Base-by-base conservation (phyloP, 2,329 filamentous ascomycete genomes). In the Aspergillus glaucus region DNA sequence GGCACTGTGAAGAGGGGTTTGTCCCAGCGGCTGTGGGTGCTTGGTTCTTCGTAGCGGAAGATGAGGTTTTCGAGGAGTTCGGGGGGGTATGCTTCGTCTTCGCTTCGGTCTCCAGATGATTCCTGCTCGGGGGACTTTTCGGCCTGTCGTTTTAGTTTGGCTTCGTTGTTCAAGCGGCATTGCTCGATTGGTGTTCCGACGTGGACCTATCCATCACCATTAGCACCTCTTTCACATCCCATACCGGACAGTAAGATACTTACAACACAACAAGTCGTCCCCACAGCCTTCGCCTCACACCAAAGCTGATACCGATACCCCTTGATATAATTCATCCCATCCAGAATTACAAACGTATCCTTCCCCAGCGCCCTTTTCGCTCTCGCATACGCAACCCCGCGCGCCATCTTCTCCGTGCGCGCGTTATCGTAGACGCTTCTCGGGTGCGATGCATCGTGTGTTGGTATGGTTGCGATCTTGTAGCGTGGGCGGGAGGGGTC, bases 251-350 rank as follows among this genome's bases (percentile, higher is more conserved):
- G 44, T 6, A 26, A 21, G 40, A 40, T 7, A 66, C 75, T 65
- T 64, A 85, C 78, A 55, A 84, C 80, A 58, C 81, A 84, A 61
- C 74, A 81, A 2, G 79, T 76, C 6, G 81, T 84, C 48, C 77
- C 76, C 12, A 79, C 68, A 3, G 81, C 80, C 64, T 85, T 85
- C 24, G 81, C 79, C 63, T 85, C 81, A 61, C 81, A 85, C 73
- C 81, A 84, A 40, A 85, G 65, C 67, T 85, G 82, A 59, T 85
- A 85, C 36, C 81, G 73, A 65, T 80, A 84, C 17, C 81, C 82
- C 64, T 85, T 85, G 69, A 85, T 85, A 64, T 85, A 85, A 62
- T 85, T 84, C 69, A 83, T 73, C 28, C 78, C 79, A 64, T 85
- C 81, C 2, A 81, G 76, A 45, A 85, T 78, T 40, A 85, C 80